Evolutionary conservation across 2,329 filamentous ascomycete genomes (phyloP).

Genomic region (Xylaria sp.): DNA sequence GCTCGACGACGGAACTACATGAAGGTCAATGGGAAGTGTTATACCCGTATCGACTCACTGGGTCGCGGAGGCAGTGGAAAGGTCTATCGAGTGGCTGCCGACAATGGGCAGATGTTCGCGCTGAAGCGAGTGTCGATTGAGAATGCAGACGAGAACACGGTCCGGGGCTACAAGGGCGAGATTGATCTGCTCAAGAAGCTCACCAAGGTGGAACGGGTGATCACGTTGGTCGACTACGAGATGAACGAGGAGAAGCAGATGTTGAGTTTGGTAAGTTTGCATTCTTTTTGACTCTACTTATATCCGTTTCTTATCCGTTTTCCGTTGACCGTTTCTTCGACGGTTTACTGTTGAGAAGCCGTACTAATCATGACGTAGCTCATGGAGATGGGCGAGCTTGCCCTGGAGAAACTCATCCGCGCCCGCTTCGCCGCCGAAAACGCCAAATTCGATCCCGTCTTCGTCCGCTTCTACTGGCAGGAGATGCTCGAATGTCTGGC

Average conservation of each 20-base stretch:
- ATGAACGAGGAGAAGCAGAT: slow-evolving; percentile 87
- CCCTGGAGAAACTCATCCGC: slow-evolving; percentile 80
- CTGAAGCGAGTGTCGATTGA: slow-evolving; percentile 89
- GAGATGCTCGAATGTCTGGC: slow-evolving; percentile 97
- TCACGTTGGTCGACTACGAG: slow-evolving; percentile 86
- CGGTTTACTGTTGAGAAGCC: too few species aligned
- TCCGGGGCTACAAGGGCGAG: slow-evolving; percentile 88
- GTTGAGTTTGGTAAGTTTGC: slow-evolving; percentile 67
- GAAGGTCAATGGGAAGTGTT: slow-evolving; percentile 84
- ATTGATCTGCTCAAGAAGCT: slow-evolving; percentile 85
- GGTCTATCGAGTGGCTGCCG: slow-evolving; percentile 93
- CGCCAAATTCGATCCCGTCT: slow-evolving; percentile 75
- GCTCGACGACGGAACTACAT: slow-evolving; percentile 77
- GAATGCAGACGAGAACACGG: slow-evolving; percentile 76
- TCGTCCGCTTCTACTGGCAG: slow-evolving; percentile 97
- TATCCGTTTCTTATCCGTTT: too few species aligned
- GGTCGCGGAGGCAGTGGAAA: slow-evolving; percentile 90
- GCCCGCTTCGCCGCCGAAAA: slow-evolving; percentile 66
- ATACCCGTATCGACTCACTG: slow-evolving; percentile 83
- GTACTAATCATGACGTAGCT: slow-evolving; percentile 49
- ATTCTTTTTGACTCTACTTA: neutral
- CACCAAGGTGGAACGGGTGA: slow-evolving; percentile 79
- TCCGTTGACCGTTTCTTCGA: neutral
- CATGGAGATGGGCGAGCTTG: slow-evolving; percentile 95
- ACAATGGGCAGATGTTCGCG: slow-evolving; percentile 93